Percentiles rank a stretch among this genome's conserved stretches.
These are phyloP conservation scores for Ilyonectria destructans DNA, from an alignment of 2,329 filamentous ascomycete species.

Conservation along the genomic window DNA sequence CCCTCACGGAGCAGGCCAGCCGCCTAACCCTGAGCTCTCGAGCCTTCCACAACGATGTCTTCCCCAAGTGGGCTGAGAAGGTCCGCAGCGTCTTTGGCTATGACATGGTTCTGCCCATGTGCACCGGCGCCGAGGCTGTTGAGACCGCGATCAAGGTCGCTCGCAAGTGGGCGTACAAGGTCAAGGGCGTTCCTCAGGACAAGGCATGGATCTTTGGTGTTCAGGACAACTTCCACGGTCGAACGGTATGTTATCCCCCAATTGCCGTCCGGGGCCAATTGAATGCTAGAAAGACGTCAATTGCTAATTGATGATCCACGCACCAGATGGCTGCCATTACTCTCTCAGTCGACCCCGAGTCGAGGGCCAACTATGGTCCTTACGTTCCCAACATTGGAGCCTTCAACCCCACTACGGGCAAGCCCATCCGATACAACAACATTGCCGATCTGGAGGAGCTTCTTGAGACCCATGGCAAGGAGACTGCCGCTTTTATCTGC, in stretches of 20 bases:
- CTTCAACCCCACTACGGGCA: slow-evolving; percentile 79
- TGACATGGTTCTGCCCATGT: slow-evolving; percentile 99
- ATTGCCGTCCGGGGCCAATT: not conserved
- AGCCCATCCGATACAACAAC: slow-evolving; percentile 89
- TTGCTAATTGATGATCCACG: slow-evolving; percentile 15
- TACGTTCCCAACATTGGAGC: slow-evolving; percentile 93
- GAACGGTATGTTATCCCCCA: slow-evolving; percentile 77
- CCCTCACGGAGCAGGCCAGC: slow-evolving; percentile 89
- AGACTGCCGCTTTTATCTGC: slow-evolving; percentile 93
- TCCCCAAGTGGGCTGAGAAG: slow-evolving; percentile 95
- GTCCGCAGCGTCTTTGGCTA: slow-evolving; percentile 92
- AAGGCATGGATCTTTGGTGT: slow-evolving; percentile 73
- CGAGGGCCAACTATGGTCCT: slow-evolving; percentile 95
- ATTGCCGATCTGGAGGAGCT: slow-evolving; percentile 84
- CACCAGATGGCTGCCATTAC: slow-evolving; percentile 91
- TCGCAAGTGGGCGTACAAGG: slow-evolving; percentile 42
- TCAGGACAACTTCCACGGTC: slow-evolving; percentile 95
- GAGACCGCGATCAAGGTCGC: slow-evolving; percentile 42
- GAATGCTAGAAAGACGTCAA: not conserved
- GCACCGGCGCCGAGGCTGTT: slow-evolving; percentile 88
- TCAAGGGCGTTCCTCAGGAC: slow-evolving; percentile 36
- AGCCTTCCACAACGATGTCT: slow-evolving; percentile 98
- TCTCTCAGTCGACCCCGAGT: slow-evolving; percentile 95
- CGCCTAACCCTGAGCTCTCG: slow-evolving; percentile 93
- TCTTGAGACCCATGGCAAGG: slow-evolving; percentile 84